A percentile compares a stretch with the other conserved stretches of the same genome.
Evolutionary conservation across 345 rosid genomes (phyloP).

Genomic region (Eucalyptus microcorys): DNA sequence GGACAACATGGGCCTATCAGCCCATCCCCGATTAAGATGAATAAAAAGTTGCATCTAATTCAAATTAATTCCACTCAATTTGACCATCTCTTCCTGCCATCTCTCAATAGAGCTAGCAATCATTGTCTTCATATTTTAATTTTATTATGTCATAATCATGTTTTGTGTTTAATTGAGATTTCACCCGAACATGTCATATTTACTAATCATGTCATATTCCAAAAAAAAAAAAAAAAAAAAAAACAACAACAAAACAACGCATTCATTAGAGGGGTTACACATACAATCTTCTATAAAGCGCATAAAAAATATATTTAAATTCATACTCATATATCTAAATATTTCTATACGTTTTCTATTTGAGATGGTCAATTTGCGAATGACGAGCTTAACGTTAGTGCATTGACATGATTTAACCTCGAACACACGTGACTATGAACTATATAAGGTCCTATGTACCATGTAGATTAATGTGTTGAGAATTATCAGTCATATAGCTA

Average conservation of each 20-base stretch:
- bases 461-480: not conserved
- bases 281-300: no score
- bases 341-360: not conserved
- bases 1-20: not conserved
- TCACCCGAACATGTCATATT: not conserved
- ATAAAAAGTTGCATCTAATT: not conserved
- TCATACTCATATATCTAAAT: not conserved
- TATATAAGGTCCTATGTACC: not conserved
- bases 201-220: not conserved
- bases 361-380: not conserved
- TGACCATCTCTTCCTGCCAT: not conserved
- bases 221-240: no score
- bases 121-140: not conserved
- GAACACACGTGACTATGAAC: fast-evolving
- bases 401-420: not conserved
- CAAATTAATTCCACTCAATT: not conserved
- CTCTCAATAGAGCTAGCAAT: not conserved
- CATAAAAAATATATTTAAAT: not conserved
- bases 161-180: not conserved
- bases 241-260: no score
- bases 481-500: not conserved
- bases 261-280: not conserved
- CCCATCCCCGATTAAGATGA: not conserved
- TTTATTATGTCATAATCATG: not conserved
- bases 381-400: not conserved